Evolutionary conservation across 164 flowering plant species (phyloP), one percentile per base, ranked within the genome.

Genomic region (Cinnamomum micranthum): DNA sequence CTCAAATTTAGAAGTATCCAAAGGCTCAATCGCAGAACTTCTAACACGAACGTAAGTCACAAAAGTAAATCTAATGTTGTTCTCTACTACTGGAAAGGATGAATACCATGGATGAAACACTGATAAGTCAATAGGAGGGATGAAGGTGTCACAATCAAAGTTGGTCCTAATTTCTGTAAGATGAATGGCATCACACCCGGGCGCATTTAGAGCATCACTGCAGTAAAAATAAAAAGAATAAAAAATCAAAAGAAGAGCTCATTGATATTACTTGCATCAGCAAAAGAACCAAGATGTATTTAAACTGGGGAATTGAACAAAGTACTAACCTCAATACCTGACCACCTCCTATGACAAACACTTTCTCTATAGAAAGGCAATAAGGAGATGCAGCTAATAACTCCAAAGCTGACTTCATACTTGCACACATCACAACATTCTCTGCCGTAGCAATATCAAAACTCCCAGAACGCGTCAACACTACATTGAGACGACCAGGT

Each of bases 291-390:
- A 15, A 66, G 41, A 41, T 0, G 47, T 14, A 33, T 33, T 27
- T 27, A 66, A 67, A 67, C 23, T 25, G 25, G 41, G 31, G 13
- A 24, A 52, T 28, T 28, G 22, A 66, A 20, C 60, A 70, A 65
- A 20, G 15, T 28, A 51, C 50, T 52, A 28, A 94, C 98, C 89
- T 87, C 65, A 89, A 83, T 65, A 92, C 85, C 83, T 91, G 85
- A 74, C 99, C 99, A 71, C 99, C 99, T 71, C 99, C 98, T 27
- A 95, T 92, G 58, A 93, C 87, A 80, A 89, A 95, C 67, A 95
- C 95, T 75, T 79, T 93, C 79, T 95, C 98, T 78, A 95, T 87
- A 17, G 96, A 95, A 71, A 85, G 62, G 81, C 83, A 84, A 80
- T 95, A 93, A 59, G 97, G 98, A 71, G 94, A 81, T 67, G 87